Percentiles rank a stretch among this genome's conserved stretches.
Evolutionary conservation across 2,329 filamentous ascomycete species (phyloP).

Genomic region (Dactylonectria macrodidyma): DNA sequence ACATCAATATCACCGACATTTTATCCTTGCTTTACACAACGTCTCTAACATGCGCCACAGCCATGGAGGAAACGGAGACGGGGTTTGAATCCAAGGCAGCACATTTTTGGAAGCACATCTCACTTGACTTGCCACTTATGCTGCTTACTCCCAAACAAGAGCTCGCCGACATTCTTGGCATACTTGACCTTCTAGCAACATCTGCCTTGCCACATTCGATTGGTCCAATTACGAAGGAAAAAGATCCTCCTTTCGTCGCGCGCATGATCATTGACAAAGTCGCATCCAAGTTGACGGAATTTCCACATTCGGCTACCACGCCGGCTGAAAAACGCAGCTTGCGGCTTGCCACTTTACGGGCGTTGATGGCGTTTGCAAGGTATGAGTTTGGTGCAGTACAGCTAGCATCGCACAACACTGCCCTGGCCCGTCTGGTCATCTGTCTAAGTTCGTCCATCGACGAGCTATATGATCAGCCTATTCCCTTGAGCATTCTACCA

Average conservation of each 20-base stretch:
- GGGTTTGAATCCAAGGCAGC: constrained; percentile 50
- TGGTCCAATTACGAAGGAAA: constrained; percentile 71
- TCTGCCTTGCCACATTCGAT: constrained; percentile 76
- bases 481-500: constrained; percentile 59
- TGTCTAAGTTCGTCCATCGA: constrained; percentile 77
- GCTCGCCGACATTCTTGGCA: constrained; percentile 72
- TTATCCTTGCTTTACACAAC: constrained; percentile 77
- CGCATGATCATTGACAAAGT: constrained; percentile 72
- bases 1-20: constrained; percentile 75
- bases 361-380: constrained; percentile 72
- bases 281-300: constrained; percentile 73
- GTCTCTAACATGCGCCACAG: constrained; percentile 71
- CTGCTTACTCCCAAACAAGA: constrained; percentile 79
- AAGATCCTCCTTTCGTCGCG: constrained; percentile 61
- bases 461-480: constrained; percentile 75
- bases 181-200: constrained; percentile 76
- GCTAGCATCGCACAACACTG: constrained; percentile 77
- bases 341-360: constrained; percentile 64
- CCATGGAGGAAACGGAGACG: constrained; percentile 49
- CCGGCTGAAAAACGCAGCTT: constrained; percentile 59
- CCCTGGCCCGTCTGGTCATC: constrained; percentile 82
- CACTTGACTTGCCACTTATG: constrained; percentile 76
- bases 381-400: constrained; percentile 75
- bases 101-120: constrained; percentile 78
- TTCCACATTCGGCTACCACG: constrained; percentile 57